Evolutionary conservation across 1,139 yeast species (phyloP), one percentile per base, ranked within the genome.

Genomic region (Candida smagusa): DNA sequence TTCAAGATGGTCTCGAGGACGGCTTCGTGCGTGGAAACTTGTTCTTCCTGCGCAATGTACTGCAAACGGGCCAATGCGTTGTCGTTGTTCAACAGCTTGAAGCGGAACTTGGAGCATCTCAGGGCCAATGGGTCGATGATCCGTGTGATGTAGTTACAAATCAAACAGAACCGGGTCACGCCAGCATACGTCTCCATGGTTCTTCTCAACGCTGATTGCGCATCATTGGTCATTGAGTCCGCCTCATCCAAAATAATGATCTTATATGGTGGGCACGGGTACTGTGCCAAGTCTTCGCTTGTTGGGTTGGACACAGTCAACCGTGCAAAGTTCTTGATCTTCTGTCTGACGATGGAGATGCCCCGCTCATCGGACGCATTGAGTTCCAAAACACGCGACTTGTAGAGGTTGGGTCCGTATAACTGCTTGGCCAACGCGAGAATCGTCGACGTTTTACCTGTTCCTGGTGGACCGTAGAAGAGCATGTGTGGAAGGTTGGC

Each of bases 311-410:
- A 83, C 2, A 92, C 89, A 0, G 94, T 78, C 35, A 89, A 68
- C 46, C 96, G 72, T 11, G 98, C 97, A 67, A 92, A 94, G 51
- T 79, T 86, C 65, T 92, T 92, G 54, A 92, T 83, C 56, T 90
- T 88, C 52, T 88, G 95, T 48, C 98, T 76, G 2, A 92, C 97
- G 44, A 92, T 94, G 8, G 90, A 78, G 39, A 92, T 92, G 41
- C 98, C 98, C 57, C 98, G 77, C 57, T 92, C 97, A 58, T 92
- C 97, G 3, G 96, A 88, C 2, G 97, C 98, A 61, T 92, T 92
- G 49, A 92, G 72, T 60, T 92, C 98, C 43, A 92, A 66, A 0
- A 92, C 96, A 50, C 97, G 72, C 19, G 83, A 65, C 53, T 83
- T 84, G 58, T 77, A 77, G 36, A 89, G 67, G 12, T 55, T 58